A percentile compares a stretch with the other conserved stretches of the same genome.
Evolutionary conservation across 345 rosid genomes (phyloP).

Genomic region (Salix udensis): DNA sequence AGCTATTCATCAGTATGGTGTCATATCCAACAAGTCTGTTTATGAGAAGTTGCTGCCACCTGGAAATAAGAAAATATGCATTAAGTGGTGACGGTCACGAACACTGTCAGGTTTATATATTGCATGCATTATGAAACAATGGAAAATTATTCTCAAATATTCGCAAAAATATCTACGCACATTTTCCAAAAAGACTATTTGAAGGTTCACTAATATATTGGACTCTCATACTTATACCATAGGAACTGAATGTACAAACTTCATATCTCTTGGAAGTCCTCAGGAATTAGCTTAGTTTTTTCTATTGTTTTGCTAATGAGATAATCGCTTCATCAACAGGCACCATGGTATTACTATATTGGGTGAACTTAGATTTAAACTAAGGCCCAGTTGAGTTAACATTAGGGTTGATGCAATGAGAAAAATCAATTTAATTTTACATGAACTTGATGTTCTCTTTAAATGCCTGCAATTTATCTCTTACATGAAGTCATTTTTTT

Average conservation of each 20-base stretch:
- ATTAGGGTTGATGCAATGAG: background rate
- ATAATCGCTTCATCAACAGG: background rate
- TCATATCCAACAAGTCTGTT: constrained; percentile 98
- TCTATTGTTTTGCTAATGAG: background rate
- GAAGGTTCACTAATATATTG: background rate
- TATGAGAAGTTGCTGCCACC: constrained; percentile 99
- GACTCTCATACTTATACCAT: background rate
- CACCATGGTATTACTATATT: background rate
- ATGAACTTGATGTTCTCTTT: background rate
- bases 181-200: background rate
- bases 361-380: background rate
- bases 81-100: background rate
- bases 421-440: background rate
- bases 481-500: background rate
- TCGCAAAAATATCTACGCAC: background rate
- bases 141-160: background rate
- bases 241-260: background rate
- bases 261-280: background rate
- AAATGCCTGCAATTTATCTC: background rate
- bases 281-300: background rate
- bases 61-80: constrained; percentile 34
- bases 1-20: constrained; percentile 96
- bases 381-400: background rate
- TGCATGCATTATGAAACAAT: background rate
- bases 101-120: background rate